These are phyloP conservation scores for Herpetospermum pedunculosum DNA, from an alignment of 306 rosid genomes.

Conservation along the genomic window DNA sequence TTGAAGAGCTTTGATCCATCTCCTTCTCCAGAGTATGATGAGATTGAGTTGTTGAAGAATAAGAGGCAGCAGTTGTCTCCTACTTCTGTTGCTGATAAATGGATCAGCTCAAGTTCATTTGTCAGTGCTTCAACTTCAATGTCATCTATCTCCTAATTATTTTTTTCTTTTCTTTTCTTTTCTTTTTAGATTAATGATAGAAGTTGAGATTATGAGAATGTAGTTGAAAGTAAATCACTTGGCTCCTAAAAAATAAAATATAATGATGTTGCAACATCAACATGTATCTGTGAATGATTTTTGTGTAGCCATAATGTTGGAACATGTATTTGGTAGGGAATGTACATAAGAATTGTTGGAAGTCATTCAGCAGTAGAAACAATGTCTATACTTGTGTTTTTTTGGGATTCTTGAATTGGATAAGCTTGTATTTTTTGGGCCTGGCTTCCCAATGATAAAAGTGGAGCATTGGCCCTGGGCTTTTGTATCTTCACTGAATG, in stretches of 20 bases:
- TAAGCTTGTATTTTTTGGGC: not conserved
- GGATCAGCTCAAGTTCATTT: constrained; percentile 30
- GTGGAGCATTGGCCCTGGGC: not conserved
- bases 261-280: not conserved
- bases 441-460: not conserved
- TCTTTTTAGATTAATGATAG: not conserved
- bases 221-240: not conserved
- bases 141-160: not conserved
- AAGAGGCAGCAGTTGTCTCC: constrained; percentile 25
- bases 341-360: not conserved
- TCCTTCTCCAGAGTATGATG: constrained; percentile 35
- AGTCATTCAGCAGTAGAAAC: not conserved
- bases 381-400: too few relatives aligned
- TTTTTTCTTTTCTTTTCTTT: not conserved
- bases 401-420: not conserved
- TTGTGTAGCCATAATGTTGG: too few relatives aligned
- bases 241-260: not conserved
- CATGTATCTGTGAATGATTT: not conserved
- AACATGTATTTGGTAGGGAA: too few relatives aligned
- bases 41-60: constrained; percentile 13
- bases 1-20: not conserved
- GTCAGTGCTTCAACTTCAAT: constrained; percentile 17
- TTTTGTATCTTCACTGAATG: not conserved
- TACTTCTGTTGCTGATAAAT: constrained; percentile 23
- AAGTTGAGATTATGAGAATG: not conserved